Conservation (phyloP, 192 early-diverging fungal species). For the Backusella tarrabulga region DNA sequence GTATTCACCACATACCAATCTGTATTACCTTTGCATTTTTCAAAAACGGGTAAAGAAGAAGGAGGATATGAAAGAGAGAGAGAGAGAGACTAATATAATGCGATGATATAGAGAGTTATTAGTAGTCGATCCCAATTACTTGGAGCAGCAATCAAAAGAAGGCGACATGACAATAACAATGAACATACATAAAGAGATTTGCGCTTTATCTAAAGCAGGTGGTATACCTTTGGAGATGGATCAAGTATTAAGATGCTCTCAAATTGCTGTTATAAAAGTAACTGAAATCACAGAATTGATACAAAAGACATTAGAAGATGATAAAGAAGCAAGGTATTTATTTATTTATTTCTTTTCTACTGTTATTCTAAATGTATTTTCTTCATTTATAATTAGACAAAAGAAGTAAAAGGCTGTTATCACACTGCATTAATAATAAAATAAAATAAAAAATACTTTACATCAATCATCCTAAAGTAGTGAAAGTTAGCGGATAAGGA, state of each 20-base stretch:
- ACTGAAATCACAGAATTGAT: constrained; percentile 79
- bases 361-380: not conserved
- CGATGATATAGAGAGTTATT: constrained; percentile 45
- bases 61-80: not conserved
- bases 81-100: not conserved
- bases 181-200: constrained; percentile 92
- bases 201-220: constrained; percentile 88
- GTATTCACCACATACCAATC: constrained; percentile 94
- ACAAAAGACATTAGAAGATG: constrained; percentile 64
- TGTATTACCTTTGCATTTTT: constrained; percentile 94
- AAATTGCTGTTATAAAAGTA: constrained; percentile 75
- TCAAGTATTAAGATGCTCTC: constrained; percentile 77
- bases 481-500: not conserved
- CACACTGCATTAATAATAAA: not conserved
- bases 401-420: not conserved
- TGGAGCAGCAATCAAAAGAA: constrained; percentile 86
- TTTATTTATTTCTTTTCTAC: not conserved
- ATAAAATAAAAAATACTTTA: too few species aligned
- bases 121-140: constrained; percentile 79
- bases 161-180: constrained; percentile 87
- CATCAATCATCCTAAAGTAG: not conserved
- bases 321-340: constrained; percentile 31
- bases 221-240: constrained; percentile 76
- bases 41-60: constrained; percentile 60
- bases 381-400: not conserved